phyloP scores from a whole-genome alignment of 2,329 filamentous ascomycete genomes.

The Sporothrix schenckii region DNA sequence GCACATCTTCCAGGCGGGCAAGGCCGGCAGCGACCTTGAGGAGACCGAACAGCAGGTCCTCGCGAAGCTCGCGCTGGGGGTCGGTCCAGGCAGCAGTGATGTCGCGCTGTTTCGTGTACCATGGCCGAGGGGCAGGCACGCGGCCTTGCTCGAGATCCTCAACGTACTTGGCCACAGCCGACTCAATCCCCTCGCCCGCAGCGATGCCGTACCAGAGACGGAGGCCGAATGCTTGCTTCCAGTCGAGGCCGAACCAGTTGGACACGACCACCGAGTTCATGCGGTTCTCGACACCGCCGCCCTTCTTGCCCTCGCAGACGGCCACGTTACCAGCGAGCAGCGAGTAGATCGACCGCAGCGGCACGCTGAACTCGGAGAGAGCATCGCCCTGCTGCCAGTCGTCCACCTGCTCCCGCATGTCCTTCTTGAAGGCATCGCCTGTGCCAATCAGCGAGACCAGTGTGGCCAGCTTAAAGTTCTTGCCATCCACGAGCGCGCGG shows the following conservation, averaged over 20 bases:
- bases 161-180: constrained; percentile 73
- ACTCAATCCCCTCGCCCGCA: constrained; percentile 67
- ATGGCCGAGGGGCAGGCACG: constrained; percentile 73
- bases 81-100: constrained; percentile 60
- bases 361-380: constrained; percentile 82
- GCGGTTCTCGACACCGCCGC: constrained; percentile 75
- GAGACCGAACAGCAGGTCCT: constrained; percentile 86
- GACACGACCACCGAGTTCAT: constrained; percentile 80
- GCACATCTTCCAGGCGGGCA: constrained; percentile 65
- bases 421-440: constrained; percentile 67
- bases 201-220: constrained; percentile 85
- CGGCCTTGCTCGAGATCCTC: constrained; percentile 71
- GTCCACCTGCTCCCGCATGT: constrained; percentile 78
- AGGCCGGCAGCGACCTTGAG: constrained; percentile 76
- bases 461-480: constrained; percentile 59
- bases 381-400: constrained; percentile 83
- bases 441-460: constrained; percentile 71
- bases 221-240: constrained; percentile 90
- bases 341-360: constrained; percentile 85
- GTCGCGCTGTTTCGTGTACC: constrained; percentile 63
- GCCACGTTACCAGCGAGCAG: constrained; percentile 86
- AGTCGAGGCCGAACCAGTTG: constrained; percentile 81
- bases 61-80: constrained; percentile 52
- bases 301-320: constrained; percentile 75
- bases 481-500: constrained; percentile 71